These are phyloP conservation scores for Wickerhamomyces sp. DNA, from an alignment of 1,139 yeast genomes.

Conservation along the genomic window DNA sequence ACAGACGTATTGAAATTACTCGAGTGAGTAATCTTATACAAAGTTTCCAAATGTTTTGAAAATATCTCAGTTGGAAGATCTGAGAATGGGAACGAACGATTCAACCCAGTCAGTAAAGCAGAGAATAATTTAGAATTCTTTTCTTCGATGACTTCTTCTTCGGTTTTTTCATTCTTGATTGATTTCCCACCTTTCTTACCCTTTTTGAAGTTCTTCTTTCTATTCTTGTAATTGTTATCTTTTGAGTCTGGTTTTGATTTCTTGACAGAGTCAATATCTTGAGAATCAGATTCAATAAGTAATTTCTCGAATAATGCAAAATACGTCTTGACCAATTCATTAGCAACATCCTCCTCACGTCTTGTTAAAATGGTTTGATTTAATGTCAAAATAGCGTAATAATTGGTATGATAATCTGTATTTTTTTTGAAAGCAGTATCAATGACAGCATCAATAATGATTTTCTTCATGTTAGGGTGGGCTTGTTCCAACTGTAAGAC, in stretches of 20 bases:
- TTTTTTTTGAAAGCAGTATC: constrained; percentile 75
- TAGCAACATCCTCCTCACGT: constrained; percentile 73
- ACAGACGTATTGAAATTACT: constrained; percentile 92
- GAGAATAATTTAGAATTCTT: constrained; percentile 81
- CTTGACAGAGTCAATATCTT: constrained; percentile 33
- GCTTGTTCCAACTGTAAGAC: constrained; percentile 78
- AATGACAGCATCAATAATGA: constrained; percentile 72
- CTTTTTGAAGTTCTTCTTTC: constrained; percentile 50
- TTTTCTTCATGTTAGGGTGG: constrained; percentile 93
- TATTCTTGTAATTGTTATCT: constrained; percentile 35
- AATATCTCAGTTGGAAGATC: constrained; percentile 68
- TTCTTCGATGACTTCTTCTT: constrained; percentile 72
- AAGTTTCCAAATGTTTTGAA: constrained; percentile 73
- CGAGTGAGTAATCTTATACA: constrained; percentile 88
- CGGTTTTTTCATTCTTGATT: constrained; percentile 61
- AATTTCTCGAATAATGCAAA: constrained; percentile 82
- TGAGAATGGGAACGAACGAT: constrained; percentile 94
- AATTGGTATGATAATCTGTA: constrained; percentile 80
- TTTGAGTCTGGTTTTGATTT: constrained; percentile 29
- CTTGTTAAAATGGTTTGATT: constrained; percentile 88
- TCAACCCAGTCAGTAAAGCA: constrained; percentile 89
- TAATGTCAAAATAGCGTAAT: constrained; percentile 81
- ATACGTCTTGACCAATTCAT: constrained; percentile 75
- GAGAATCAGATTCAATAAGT: constrained; percentile 62
- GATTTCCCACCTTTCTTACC: constrained; percentile 84